Percentiles rank a stretch among this genome's conserved stretches.
Conservation (phyloP, 2,329 filamentous ascomycete genomes). For the Fusarium sp. region DNA sequence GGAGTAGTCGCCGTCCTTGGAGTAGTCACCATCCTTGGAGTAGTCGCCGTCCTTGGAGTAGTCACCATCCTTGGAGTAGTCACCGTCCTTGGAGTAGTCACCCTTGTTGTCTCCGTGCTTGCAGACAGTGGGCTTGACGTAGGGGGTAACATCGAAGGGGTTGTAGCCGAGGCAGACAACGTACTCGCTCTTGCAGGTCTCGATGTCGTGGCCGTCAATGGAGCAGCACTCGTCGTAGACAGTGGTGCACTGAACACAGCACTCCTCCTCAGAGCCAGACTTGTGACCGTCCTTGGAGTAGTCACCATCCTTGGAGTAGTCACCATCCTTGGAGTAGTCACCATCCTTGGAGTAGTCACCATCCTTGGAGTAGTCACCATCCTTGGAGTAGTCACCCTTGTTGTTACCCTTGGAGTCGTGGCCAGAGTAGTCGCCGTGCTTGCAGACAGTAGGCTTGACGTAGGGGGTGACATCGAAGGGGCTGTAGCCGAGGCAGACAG, state of each 20-base stretch:
- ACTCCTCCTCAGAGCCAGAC: slow-evolving; percentile 24
- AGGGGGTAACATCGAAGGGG: slow-evolving; percentile 20
- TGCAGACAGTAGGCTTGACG: slow-evolving; percentile 29
- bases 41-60: too few species aligned
- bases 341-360: background rate
- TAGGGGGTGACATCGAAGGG: slow-evolving; percentile 14
- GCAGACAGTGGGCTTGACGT: slow-evolving; percentile 34
- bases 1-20: background rate
- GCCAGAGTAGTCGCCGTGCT: slow-evolving; percentile 1
- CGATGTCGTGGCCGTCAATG: slow-evolving; percentile 15
- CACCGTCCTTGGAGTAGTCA: background rate
- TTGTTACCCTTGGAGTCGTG: background rate
- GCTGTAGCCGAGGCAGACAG: slow-evolving; percentile 28
- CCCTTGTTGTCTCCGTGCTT: slow-evolving; percentile 21
- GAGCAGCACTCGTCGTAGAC: slow-evolving; percentile 32
- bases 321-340: background rate
- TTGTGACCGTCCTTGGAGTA: background rate
- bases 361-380: too few species aligned
- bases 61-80: background rate
- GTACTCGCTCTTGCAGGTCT: slow-evolving; percentile 29
- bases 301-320: background rate
- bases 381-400: background rate
- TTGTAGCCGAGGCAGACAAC: slow-evolving; percentile 28
- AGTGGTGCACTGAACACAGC: slow-evolving; percentile 29
- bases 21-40: background rate